Conservation (phyloP, 2,329 filamentous ascomycete species). For the Diaporthe australafricana region DNA sequence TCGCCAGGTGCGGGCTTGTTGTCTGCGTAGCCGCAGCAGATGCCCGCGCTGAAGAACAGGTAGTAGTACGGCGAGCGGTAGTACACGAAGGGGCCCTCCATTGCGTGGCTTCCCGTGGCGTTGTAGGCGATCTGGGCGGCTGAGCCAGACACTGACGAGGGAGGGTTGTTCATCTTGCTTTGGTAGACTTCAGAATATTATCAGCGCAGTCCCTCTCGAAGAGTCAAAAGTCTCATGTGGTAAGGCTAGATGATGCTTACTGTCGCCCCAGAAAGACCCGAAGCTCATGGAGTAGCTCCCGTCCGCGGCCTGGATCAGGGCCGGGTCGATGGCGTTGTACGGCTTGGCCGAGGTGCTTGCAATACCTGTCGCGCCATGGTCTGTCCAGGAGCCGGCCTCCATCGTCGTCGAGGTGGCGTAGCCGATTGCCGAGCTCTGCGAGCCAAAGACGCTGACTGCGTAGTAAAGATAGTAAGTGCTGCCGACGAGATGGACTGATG, state of each 20-base stretch:
- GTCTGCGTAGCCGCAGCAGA: slow-evolving; percentile 68
- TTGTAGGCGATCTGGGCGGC: slow-evolving; percentile 64
- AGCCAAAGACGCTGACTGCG: slow-evolving; percentile 71
- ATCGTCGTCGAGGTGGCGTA: slow-evolving; percentile 51
- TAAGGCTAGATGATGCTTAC: not conserved
- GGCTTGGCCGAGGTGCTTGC: slow-evolving; percentile 48
- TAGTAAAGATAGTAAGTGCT: slow-evolving; percentile 76
- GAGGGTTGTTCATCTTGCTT: slow-evolving; percentile 56
- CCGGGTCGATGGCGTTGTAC: slow-evolving; percentile 68
- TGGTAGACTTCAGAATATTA: slow-evolving; percentile 54
- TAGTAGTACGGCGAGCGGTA: slow-evolving; percentile 66
- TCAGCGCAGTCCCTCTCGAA: not conserved
- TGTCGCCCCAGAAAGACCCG: slow-evolving; percentile 71
- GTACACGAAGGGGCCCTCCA: slow-evolving; percentile 67
- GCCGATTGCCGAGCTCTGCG: slow-evolving; percentile 72
- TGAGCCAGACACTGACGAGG: slow-evolving; percentile 44
- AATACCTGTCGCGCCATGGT: slow-evolving; percentile 62
- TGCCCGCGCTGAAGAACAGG: slow-evolving; percentile 69
- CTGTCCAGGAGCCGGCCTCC: slow-evolving; percentile 60
- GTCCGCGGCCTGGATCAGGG: slow-evolving; percentile 53
- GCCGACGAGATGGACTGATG: slow-evolving; percentile 70
- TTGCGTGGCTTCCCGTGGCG: slow-evolving; percentile 57
- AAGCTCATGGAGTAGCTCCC: slow-evolving; percentile 59
- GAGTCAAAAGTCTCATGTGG: not conserved
- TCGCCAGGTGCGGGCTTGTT: slow-evolving; percentile 61